Conservation (phyloP, 495 filamentous ascomycete species). For the Umbilicaria muhlenbergii region DNA sequence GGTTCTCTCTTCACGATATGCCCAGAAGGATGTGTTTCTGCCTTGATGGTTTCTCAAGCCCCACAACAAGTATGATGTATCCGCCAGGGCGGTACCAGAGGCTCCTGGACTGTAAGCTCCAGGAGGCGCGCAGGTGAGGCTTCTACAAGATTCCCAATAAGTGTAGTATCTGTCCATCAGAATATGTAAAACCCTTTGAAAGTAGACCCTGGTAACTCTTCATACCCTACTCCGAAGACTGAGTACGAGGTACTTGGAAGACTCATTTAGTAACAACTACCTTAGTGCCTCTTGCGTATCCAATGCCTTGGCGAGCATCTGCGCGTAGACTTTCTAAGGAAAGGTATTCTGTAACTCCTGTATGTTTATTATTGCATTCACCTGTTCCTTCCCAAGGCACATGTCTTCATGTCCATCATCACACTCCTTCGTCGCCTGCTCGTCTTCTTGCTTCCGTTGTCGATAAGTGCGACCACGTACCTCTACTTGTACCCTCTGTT, state of each 20-base stretch:
- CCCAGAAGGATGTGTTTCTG: too few species aligned
- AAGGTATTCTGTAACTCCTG: neutral
- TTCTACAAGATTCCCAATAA: too few species aligned
- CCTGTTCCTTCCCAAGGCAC: neutral
- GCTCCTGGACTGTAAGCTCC: too few species aligned
- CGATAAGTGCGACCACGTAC: conserved; percentile 52
- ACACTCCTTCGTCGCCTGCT: conserved; percentile 44
- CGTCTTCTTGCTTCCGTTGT: conserved; percentile 51
- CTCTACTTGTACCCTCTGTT: conserved; percentile 84
- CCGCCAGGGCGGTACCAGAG: too few species aligned
- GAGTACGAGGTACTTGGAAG: too few species aligned
- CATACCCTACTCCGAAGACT: neutral
- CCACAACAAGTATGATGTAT: too few species aligned
- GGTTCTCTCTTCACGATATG: too few species aligned
- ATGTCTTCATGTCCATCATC: neutral
- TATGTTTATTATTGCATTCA: neutral
- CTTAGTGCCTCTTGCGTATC: neutral
- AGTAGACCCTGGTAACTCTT: too few species aligned
- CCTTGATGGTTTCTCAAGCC: too few species aligned
- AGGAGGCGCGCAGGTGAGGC: too few species aligned
- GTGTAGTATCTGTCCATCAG: too few species aligned
- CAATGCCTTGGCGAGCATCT: neutral
- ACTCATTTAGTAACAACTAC: neutral
- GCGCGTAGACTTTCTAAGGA: neutral
- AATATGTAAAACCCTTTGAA: too few species aligned